phyloP scores from a whole-genome alignment of 805 yeast genomes.

The Starmerella scarabaei region DNA sequence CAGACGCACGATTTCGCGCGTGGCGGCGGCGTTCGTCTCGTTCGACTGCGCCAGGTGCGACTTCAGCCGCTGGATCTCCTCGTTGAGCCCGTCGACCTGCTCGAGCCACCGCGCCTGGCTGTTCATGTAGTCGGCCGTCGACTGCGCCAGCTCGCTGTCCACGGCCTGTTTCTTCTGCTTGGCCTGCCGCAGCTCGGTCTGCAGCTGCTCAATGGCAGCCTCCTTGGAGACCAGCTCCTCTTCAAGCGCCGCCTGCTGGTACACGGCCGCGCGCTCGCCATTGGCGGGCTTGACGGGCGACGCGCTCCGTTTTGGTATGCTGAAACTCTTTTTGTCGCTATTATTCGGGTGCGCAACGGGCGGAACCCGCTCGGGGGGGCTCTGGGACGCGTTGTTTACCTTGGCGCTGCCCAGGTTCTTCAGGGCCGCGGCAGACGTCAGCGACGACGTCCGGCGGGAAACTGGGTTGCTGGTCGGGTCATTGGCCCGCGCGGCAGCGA shows the following conservation, averaged over 20 bases:
- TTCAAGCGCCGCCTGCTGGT: conserved; percentile 12
- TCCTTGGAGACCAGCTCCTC: conserved; percentile 22
- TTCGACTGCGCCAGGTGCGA: conserved; percentile 7
- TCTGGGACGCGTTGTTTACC: too few relatives aligned
- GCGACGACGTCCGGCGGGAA: not conserved
- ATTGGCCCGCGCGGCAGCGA: not conserved
- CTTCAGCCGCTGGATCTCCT: conserved; percentile 16
- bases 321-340: not conserved
- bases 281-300: not conserved
- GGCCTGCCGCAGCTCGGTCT: conserved; percentile 16
- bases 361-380: not conserved
- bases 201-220: conserved; percentile 14
- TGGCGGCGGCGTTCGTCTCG: not conserved
- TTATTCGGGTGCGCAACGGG: not conserved
- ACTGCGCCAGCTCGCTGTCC: conserved; percentile 23
- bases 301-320: not conserved
- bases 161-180: conserved; percentile 17
- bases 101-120: conserved; percentile 22
- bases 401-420: not conserved
- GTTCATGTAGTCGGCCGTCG: conserved; percentile 23
- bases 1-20: conserved; percentile 1
- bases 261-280: not conserved
- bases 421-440: not conserved
- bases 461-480: not conserved
- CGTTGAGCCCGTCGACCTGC: conserved; percentile 16